Conservation (phyloP, 495 filamentous ascomycete genomes). For the Jackrogersella minutella region DNA sequence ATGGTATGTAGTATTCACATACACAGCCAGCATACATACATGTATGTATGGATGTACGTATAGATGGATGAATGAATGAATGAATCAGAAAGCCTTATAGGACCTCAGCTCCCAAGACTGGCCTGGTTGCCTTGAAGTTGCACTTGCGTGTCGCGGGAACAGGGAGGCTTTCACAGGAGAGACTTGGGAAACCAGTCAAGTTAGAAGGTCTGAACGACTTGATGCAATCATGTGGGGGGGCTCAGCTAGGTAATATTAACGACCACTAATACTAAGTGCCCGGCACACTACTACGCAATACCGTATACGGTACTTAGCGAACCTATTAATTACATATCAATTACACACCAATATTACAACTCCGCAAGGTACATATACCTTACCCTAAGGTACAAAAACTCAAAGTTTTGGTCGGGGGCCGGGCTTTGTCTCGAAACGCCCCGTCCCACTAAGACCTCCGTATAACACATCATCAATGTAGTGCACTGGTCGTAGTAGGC, state of each 20-base stretch:
- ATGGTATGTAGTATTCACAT: no score
- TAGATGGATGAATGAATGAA: background rate
- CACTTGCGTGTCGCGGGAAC: slow-evolving; percentile 41
- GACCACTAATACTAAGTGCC: slow-evolving; percentile 14
- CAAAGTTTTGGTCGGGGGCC: slow-evolving; percentile 17
- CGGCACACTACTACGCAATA: background rate
- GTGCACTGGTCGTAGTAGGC: no score
- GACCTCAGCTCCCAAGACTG: slow-evolving; percentile 25
- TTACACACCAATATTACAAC: background rate
- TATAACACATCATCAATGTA: no score
- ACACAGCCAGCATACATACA: background rate
- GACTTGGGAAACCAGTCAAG: slow-evolving; percentile 37
- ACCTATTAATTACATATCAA: no score
- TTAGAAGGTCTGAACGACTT: slow-evolving; percentile 25
- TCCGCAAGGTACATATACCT: slow-evolving; percentile 14
- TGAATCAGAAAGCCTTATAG: slow-evolving; percentile 22
- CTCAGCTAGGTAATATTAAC: slow-evolving; percentile 39
- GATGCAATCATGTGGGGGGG: slow-evolving; percentile 46
- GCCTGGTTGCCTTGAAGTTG: slow-evolving; percentile 32
- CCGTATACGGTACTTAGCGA: slow-evolving; percentile 18
- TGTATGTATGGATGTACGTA: background rate
- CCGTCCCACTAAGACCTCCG: slow-evolving; percentile 12
- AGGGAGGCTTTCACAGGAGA: slow-evolving; percentile 36
- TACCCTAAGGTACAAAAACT: slow-evolving; percentile 14
- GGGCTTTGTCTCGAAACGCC: slow-evolving; percentile 33